Percentiles rank a stretch among this genome's conserved stretches.
Conservation (phyloP, 1,139 yeast species). For the Entelexis sorbosivorans region DNA sequence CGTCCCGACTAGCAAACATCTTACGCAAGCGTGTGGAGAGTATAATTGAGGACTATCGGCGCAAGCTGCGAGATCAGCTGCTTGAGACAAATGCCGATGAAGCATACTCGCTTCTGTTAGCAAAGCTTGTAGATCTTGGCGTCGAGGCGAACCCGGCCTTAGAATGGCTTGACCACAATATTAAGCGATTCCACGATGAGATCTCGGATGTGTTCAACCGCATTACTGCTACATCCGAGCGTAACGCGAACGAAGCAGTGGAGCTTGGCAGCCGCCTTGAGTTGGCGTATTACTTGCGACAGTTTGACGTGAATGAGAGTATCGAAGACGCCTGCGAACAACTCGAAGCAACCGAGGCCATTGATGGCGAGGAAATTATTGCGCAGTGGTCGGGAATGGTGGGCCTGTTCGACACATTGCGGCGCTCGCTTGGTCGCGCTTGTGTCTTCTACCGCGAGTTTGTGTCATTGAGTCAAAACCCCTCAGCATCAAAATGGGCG, state of each 20-base stretch:
- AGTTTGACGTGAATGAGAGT: conserved; percentile 19
- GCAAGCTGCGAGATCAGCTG: conserved; percentile 51
- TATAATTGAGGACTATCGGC: conserved; percentile 55
- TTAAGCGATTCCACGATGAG: conserved; percentile 29
- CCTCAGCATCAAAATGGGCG: conserved; percentile 12
- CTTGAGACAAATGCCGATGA: conserved; percentile 34
- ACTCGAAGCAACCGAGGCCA: conserved; percentile 35
- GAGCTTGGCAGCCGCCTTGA: conserved; percentile 13
- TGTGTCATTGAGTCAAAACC: conserved; percentile 14
- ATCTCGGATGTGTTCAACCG: conserved; percentile 35
- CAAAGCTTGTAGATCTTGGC: conserved; percentile 50
- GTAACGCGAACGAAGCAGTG: conserved; percentile 22
- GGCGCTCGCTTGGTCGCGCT: conserved; percentile 30
- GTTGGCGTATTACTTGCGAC: conserved; percentile 13
- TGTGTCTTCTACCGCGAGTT: conserved; percentile 37
- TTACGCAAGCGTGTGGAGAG: conserved; percentile 60
- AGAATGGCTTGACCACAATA: conserved; percentile 47
- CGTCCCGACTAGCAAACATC: conserved; percentile 35
- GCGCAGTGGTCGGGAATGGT: conserved; percentile 46
- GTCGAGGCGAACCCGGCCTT: conserved; percentile 53
- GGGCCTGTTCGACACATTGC: conserved; percentile 38
- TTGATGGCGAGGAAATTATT: conserved; percentile 39
- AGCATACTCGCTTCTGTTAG: conserved; percentile 46
- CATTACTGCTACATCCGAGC: conserved; percentile 28
- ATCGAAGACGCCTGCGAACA: conserved; percentile 31